Conservation (phyloP, 495 filamentous ascomycete species). For the Daldinia caldariorum region DNA sequence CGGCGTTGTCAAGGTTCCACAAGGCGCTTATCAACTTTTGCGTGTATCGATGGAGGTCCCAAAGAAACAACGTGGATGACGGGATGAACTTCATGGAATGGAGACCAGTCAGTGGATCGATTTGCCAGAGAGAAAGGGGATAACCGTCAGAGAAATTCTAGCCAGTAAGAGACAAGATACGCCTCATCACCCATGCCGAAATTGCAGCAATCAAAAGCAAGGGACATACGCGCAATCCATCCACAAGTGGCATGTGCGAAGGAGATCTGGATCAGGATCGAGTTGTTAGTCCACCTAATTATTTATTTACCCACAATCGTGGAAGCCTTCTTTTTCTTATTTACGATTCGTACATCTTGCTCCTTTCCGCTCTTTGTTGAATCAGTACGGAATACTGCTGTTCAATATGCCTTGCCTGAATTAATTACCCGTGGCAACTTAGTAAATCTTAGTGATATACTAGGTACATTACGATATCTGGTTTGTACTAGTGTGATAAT, state of each 20-base stretch:
- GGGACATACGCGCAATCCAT: conserved; percentile 38
- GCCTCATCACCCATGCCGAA: conserved; percentile 33
- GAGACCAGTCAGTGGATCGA: conserved; percentile 38
- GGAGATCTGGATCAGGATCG: conserved; percentile 41
- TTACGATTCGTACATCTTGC: not conserved
- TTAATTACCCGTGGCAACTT: no score
- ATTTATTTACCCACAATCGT: conserved; percentile 12
- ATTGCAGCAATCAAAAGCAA: conserved; percentile 46
- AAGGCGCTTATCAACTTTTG: not conserved
- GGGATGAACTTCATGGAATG: conserved; percentile 35
- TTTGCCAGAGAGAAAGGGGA: conserved; percentile 32
- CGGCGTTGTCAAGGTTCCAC: not conserved
- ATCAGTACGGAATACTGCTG: no score
- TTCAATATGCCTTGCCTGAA: no score
- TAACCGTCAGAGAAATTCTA: conserved; percentile 27
- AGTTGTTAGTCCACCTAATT: conserved; percentile 18
- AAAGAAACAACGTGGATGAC: conserved; percentile 17
- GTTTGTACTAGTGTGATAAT: no score
- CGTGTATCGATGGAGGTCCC: conserved; percentile 2
- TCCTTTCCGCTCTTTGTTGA: not conserved
- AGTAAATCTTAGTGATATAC: no score
- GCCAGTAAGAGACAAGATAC: conserved; percentile 33
- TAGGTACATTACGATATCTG: no score
- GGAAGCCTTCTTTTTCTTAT: not conserved
- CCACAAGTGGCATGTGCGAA: conserved; percentile 42